Evolutionary conservation across 352 stramenopile species (phyloP).

Genomic region (Globisporangium sylvaticum): DNA sequence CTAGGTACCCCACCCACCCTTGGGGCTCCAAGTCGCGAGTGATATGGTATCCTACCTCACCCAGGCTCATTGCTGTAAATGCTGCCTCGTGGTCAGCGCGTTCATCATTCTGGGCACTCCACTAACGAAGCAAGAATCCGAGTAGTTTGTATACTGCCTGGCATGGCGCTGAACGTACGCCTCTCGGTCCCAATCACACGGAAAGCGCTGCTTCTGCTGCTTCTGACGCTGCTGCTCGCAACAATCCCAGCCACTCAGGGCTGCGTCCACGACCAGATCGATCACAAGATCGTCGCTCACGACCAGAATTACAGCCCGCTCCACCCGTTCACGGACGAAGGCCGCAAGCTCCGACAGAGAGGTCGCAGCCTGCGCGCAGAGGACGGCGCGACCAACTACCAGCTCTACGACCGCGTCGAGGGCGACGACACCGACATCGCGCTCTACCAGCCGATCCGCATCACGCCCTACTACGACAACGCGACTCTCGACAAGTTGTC

Average conservation of each 20-base stretch:
- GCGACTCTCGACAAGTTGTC: conserved; percentile 35
- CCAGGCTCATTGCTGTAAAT: neutral
- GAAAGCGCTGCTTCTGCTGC: neutral
- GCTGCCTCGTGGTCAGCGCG: neutral
- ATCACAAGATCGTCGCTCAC: conserved; percentile 18
- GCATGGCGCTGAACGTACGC: neutral
- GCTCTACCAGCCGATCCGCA: conserved; percentile 49
- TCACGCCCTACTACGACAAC: conserved; percentile 66
- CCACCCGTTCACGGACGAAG: conserved; percentile 16
- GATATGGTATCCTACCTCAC: neutral
- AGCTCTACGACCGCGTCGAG: conserved; percentile 37
- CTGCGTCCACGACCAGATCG: conserved; percentile 27
- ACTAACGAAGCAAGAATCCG: neutral
- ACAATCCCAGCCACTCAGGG: neutral
- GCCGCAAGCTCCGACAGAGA: neutral
- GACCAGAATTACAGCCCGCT: conserved; percentile 14
- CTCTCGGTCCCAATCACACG: neutral
- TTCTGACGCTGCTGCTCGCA: neutral
- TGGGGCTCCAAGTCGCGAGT: neutral
- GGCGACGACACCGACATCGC: conserved; percentile 20
- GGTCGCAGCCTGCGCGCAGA: neutral
- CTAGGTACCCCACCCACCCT: too few relatives aligned
- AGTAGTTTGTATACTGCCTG: neutral
- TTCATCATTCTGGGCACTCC: neutral
- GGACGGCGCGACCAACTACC: conserved; percentile 17